Conservation (phyloP, 345 rosid genomes). For the Crucihimalaya himalaica region DNA sequence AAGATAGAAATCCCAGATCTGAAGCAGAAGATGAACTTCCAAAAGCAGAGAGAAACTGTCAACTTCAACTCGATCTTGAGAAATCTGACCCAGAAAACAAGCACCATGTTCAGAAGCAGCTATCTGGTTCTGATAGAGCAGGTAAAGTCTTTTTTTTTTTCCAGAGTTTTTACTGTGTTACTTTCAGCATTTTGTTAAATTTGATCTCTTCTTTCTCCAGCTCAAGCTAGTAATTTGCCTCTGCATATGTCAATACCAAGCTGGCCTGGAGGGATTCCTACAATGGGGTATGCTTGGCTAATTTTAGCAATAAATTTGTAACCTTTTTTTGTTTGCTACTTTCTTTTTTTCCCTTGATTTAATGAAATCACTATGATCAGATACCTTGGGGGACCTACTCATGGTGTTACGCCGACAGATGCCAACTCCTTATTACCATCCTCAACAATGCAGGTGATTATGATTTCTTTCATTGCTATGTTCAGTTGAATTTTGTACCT, state of each 20-base stretch:
- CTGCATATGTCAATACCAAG: slow-evolving; percentile 64
- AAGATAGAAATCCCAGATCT: slow-evolving; percentile 41
- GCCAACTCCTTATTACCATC: slow-evolving; percentile 59
- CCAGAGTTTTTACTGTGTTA: too few relatives aligned
- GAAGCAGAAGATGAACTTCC: slow-evolving; percentile 48
- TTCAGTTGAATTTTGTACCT: background rate
- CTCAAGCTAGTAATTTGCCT: slow-evolving; percentile 55
- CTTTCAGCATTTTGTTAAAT: background rate
- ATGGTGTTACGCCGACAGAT: slow-evolving; percentile 79
- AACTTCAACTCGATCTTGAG: slow-evolving; percentile 66
- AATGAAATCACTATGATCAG: slow-evolving; percentile 46
- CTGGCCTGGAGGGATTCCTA: slow-evolving; percentile 87
- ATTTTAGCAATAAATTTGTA: background rate
- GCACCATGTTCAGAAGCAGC: slow-evolving; percentile 50
- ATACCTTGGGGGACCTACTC: slow-evolving; percentile 64
- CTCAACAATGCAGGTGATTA: slow-evolving; percentile 62
- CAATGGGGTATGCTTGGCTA: slow-evolving; percentile 63
- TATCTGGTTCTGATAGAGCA: slow-evolving; percentile 50
- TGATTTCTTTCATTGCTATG: background rate
- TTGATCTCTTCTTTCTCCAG: slow-evolving; percentile 40
- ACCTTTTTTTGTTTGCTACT: background rate
- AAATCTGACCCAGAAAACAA: slow-evolving; percentile 50
- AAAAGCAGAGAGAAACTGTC: slow-evolving; percentile 27
- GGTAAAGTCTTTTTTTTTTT: slow-evolving; percentile 35
- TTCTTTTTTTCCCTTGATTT: background rate